Conservation (phyloP, 306 rosid species). For the Cicer yamashitae region DNA sequence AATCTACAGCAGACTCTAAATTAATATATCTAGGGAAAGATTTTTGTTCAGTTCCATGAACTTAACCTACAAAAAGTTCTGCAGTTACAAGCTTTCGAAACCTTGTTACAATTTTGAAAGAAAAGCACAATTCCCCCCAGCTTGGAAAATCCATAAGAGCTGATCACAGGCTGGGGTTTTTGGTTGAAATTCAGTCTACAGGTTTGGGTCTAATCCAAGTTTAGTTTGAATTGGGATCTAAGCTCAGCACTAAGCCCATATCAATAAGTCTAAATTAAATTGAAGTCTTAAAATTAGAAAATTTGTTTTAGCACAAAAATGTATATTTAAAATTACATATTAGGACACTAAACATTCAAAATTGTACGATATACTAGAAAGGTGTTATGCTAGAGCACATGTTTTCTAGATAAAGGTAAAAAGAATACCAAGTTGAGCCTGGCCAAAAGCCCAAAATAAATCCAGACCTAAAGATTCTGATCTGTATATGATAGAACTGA, state of each 20-base stretch:
- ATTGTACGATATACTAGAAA: not conserved
- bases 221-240: not conserved
- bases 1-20: conserved; percentile 21
- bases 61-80: not conserved
- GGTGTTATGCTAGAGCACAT: not conserved
- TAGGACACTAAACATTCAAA: conserved; percentile 7
- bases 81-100: not conserved
- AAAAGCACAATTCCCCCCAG: not conserved
- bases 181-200: conserved; percentile 2
- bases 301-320: not conserved
- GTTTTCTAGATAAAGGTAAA: conserved; percentile 28
- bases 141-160: not conserved
- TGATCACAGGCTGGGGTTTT: not conserved
- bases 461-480: conserved; percentile 21
- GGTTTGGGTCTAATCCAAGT: not conserved
- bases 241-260: not conserved
- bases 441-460: conserved; percentile 29
- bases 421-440: conserved; percentile 22
- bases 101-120: conserved; percentile 3
- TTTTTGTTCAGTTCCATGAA: not conserved
- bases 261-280: conserved; percentile 2
- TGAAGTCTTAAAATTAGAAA: not conserved
- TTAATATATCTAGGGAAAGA: not conserved
- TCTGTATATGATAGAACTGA: not conserved
- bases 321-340: not conserved